Evolutionary conservation across 345 rosid genomes (phyloP), one percentile per base, ranked within the genome.

Genomic region (Salix udensis): DNA sequence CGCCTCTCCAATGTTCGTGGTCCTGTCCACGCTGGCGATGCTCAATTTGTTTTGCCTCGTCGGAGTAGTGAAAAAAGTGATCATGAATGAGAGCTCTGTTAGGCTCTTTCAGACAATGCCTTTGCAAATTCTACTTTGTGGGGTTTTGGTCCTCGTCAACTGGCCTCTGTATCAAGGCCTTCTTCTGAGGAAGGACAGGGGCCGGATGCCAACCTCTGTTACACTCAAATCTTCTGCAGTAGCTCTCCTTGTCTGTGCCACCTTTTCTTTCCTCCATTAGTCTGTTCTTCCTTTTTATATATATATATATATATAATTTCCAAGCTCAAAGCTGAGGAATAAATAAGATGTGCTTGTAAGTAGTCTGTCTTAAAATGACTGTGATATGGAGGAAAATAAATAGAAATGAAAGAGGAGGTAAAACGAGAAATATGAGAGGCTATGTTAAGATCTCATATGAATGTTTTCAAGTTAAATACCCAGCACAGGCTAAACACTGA

Each of bases 161-260:
- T 78, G 85, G 86, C 97, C 97, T 44, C 44, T 91, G 69, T 91
- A 91, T 50, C 79, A 88, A 72, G 94, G 85, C 1, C 85, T 90
- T 77, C 62, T 90, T 76, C 4, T 89, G 6, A 84, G 96, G 84
- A 85, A 74, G 73, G 94, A 94, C 50, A 83, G 76, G 67, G 98
- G 98, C 31, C 88, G 80, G 81, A 75, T 89, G 90, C 94, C 94
- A 21, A 53, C 6, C 68, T 83, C 85, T 42, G 70, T 83, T 5
- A 74, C 90, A 0, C 72, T 85, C 50, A 84, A 84, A 78, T 78
- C 96, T 39, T 7, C 84, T 79, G 86, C 76, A 15, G 48, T 85
- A 4, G 88, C 90, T 50, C 46, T 85, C 42, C 81, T 85, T 55
- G 79, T 53, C 13, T 92, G 91, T 67, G 70, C 85, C 11, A 79